These are phyloP conservation scores for Ensete ventricosum DNA, from an alignment of 176 grass and related monocot genomes.

Conservation along the genomic window DNA sequence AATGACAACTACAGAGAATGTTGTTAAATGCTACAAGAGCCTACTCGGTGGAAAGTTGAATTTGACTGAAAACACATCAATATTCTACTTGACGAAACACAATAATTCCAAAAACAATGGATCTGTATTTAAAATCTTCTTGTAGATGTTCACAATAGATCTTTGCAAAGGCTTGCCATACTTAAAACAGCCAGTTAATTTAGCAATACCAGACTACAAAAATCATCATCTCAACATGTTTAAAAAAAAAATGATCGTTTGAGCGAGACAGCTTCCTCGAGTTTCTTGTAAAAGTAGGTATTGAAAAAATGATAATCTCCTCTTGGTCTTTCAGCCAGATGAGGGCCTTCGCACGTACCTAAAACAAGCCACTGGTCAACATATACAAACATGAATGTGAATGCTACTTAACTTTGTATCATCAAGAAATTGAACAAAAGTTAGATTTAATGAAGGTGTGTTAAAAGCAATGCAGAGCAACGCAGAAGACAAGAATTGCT, in stretches of 20 bases:
- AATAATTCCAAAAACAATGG: not conserved
- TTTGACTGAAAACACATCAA: not conserved
- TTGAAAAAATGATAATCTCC: constrained; percentile 73
- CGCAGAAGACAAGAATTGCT: no score
- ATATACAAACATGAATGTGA: constrained; percentile 4
- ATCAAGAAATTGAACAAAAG: not conserved
- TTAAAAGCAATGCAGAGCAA: no score
- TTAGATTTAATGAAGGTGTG: no score
- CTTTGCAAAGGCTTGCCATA: not conserved
- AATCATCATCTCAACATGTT: not conserved
- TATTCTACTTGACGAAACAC: not conserved
- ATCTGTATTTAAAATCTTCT: not conserved
- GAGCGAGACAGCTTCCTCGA: constrained; percentile 45
- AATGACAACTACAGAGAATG: not conserved
- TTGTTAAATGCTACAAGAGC: not conserved
- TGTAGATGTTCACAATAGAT: not conserved
- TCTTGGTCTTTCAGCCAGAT: constrained; percentile 21
- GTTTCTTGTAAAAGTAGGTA: constrained; percentile 88
- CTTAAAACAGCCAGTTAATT: no score
- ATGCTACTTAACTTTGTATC: not conserved
- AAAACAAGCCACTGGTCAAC: not conserved
- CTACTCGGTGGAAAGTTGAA: not conserved
- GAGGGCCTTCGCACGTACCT: constrained; percentile 56
- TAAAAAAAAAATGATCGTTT: constrained; percentile 21
- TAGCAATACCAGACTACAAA: not conserved